Percentiles rank a stretch among this genome's conserved stretches.
phyloP scores from a whole-genome alignment of 164 flowering plant species.

The Dillenia turbinata region DNA sequence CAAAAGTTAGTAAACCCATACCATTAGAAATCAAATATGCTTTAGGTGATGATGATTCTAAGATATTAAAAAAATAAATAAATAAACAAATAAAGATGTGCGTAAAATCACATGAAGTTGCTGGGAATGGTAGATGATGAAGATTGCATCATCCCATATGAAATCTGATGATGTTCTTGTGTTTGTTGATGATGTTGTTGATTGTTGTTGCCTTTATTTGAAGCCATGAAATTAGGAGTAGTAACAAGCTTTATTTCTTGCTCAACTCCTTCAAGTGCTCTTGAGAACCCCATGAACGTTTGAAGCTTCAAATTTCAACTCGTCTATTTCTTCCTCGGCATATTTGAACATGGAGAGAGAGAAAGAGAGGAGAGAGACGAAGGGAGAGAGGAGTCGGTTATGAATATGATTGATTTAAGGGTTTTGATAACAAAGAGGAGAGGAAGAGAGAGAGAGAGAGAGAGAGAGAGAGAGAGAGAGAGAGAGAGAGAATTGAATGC shows the following conservation, averaged over 20 bases:
- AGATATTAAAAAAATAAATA: background rate
- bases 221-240: slow-evolving; percentile 36
- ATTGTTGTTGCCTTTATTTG: slow-evolving; percentile 20
- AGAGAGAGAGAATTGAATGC: slow-evolving; percentile 28
- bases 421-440: background rate
- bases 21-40: background rate
- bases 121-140: slow-evolving; percentile 42
- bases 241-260: slow-evolving; percentile 10
- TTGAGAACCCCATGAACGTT: slow-evolving; percentile 38
- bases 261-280: slow-evolving; percentile 17
- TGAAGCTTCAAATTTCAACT: slow-evolving; percentile 14
- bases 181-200: slow-evolving; percentile 16
- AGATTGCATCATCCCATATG: slow-evolving; percentile 59
- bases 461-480: background rate
- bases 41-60: slow-evolving; percentile 2
- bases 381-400: slow-evolving; percentile 23
- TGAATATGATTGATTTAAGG: slow-evolving; percentile 4
- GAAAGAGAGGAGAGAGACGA: slow-evolving; percentile 12
- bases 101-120: slow-evolving; percentile 55
- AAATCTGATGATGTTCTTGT: slow-evolving; percentile 32
- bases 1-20: background rate
- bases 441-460: background rate
- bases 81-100: slow-evolving; percentile 5
- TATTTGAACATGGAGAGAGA: slow-evolving; percentile 8
- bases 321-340: slow-evolving; percentile 14